A percentile compares a stretch with the other conserved stretches of the same genome.
These are phyloP conservation scores for Plasmodium vivax DNA, from an alignment of 169 alveolate genomes.

Conservation along the genomic window DNA sequence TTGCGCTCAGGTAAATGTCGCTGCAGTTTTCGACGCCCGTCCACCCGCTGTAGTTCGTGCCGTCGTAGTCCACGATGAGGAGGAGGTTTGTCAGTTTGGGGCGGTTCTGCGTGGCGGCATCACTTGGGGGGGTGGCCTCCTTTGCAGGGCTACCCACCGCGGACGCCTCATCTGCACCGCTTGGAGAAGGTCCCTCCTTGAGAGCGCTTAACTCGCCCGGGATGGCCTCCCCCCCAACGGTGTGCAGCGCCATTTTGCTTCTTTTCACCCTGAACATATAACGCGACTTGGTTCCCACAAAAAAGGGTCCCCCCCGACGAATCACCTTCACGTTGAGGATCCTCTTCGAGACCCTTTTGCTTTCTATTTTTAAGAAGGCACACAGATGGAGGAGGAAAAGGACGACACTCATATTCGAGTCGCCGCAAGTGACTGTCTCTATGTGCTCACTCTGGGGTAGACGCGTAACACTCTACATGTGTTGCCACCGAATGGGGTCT, in stretches of 20 bases:
- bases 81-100: conserved; percentile 76
- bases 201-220: neutral
- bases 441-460: neutral
- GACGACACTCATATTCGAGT: neutral
- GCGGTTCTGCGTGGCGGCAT: neutral
- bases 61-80: conserved; percentile 80
- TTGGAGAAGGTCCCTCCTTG: neutral
- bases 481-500: neutral
- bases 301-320: neutral
- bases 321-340: neutral
- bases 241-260: neutral
- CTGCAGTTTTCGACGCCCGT: conserved; percentile 78
- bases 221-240: neutral
- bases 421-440: neutral
- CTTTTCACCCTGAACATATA: neutral
- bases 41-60: conserved; percentile 80
- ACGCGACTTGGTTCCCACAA: neutral
- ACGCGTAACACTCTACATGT: neutral
- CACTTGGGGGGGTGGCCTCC: neutral
- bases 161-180: neutral
- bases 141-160: neutral
- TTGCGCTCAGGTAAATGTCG: conserved; percentile 32
- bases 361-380: neutral
- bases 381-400: neutral
- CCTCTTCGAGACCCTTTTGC: neutral